Conservation (phyloP, 441 rosid genomes). For the Melastoma candidum region DNA sequence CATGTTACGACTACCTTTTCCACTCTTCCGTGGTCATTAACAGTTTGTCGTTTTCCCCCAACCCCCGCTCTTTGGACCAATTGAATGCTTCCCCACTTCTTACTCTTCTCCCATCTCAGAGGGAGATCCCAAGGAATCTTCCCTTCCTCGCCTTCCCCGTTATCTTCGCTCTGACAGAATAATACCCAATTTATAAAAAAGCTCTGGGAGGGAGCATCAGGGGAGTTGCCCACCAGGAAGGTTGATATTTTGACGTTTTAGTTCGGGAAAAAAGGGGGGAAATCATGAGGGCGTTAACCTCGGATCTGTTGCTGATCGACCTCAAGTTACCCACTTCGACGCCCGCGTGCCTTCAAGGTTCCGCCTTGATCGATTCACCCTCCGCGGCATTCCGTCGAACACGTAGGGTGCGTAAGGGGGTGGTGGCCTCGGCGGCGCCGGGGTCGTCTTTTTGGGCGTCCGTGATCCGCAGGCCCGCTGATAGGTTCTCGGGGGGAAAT, state of each 20-base stretch:
- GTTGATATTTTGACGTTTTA: neutral
- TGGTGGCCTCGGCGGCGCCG: conserved; percentile 31
- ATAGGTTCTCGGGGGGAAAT: conserved; percentile 30
- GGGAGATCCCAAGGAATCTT: conserved; percentile 75
- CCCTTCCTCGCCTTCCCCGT: conserved; percentile 12
- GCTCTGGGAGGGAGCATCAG: neutral
- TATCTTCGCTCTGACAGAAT: conserved; percentile 8
- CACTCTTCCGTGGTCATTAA: conserved; percentile 6
- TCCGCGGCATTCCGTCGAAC: conserved; percentile 59
- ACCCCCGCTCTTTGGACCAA: conserved; percentile 24
- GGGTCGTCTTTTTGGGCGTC: conserved; percentile 32
- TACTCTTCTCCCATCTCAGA: conserved; percentile 25
- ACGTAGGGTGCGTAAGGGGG: conserved; percentile 33
- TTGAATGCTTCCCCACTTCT: conserved; percentile 4
- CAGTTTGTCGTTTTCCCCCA: conserved; percentile 1
- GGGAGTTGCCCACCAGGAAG: neutral
- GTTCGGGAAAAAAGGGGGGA: neutral
- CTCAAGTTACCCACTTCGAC: conserved; percentile 45
- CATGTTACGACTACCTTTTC: conserved; percentile 3
- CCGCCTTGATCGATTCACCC: conserved; percentile 22
- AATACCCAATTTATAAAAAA: neutral
- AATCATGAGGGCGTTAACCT: conserved; percentile 42
- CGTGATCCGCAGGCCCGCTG: conserved; percentile 47
- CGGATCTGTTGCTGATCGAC: conserved; percentile 59
- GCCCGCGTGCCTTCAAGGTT: conserved; percentile 25